These are phyloP conservation scores for Thielaviopsis punctulata DNA, from an alignment of 2,329 filamentous ascomycete genomes.

Conservation along the genomic window DNA sequence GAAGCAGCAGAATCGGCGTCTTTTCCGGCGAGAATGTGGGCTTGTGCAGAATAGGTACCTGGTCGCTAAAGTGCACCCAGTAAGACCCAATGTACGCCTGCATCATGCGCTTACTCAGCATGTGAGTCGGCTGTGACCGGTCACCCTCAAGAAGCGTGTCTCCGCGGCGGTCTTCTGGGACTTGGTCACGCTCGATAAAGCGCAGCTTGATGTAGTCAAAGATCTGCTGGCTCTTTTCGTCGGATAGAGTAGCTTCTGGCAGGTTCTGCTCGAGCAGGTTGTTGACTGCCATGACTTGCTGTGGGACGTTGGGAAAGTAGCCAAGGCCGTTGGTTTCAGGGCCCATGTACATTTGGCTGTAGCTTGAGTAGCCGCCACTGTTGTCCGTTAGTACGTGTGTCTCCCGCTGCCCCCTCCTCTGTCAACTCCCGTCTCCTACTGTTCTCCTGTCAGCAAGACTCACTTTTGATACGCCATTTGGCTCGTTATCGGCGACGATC, in stretches of 20 bases:
- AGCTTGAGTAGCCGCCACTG: constrained; percentile 10
- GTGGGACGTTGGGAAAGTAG: constrained; percentile 42
- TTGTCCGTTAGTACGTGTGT: neutral
- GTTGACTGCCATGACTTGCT: constrained; percentile 79
- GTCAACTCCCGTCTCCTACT: neutral
- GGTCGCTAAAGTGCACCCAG: constrained; percentile 88
- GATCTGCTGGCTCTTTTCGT: constrained; percentile 71
- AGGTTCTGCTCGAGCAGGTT: constrained; percentile 67
- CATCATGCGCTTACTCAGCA: constrained; percentile 85
- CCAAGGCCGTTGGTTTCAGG: constrained; percentile 23
- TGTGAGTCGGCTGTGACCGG: constrained; percentile 43
- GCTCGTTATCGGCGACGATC: constrained; percentile 15
- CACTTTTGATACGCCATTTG: constrained; percentile 14
- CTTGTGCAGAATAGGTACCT: constrained; percentile 85
- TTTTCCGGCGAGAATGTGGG: constrained; percentile 82
- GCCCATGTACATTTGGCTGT: constrained; percentile 12
- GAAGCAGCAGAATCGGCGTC: constrained; percentile 66
- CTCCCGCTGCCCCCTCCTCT: neutral
- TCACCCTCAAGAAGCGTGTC: constrained; percentile 47
- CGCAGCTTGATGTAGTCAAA: constrained; percentile 64
- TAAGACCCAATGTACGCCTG: constrained; percentile 85
- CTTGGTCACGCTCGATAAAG: constrained; percentile 61
- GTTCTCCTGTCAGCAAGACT: neutral
- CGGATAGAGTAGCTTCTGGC: constrained; percentile 65
- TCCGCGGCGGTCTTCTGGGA: constrained; percentile 21